phyloP scores from a whole-genome alignment of 164 flowering plant genomes.

The Vitis amurensis region DNA sequence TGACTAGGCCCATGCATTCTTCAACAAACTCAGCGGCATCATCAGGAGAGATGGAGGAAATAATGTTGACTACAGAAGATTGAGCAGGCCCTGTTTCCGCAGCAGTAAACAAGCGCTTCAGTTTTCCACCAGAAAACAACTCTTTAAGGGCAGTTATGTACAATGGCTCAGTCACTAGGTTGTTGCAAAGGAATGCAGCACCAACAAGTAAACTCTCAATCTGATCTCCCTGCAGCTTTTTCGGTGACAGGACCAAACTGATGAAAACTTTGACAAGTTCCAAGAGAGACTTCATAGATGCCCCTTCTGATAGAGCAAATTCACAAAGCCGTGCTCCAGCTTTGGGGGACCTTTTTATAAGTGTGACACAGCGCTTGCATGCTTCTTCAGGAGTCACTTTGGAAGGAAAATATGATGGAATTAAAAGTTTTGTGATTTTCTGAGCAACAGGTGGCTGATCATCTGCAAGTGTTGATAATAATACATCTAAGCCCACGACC shows the following conservation, averaged over 20 bases:
- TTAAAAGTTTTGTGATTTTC: constrained; percentile 74
- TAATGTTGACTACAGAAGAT: constrained; percentile 62
- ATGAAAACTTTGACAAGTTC: constrained; percentile 55
- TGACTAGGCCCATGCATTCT: constrained; percentile 50
- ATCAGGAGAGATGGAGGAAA: constrained; percentile 47
- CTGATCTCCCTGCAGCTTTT: constrained; percentile 38
- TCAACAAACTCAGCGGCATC: constrained; percentile 47
- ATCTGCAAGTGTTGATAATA: constrained; percentile 63
- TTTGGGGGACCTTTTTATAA: constrained; percentile 75
- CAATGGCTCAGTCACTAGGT: constrained; percentile 44
- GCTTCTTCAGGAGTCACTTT: constrained; percentile 66
- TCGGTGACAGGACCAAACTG: constrained; percentile 41
- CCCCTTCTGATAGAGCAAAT: constrained; percentile 64
- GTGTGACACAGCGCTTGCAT: constrained; percentile 73
- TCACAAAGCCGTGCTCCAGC: constrained; percentile 95
- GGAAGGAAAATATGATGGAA: constrained; percentile 89
- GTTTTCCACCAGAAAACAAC: constrained; percentile 53
- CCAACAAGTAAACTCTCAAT: constrained; percentile 68
- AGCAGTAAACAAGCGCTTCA: constrained; percentile 56
- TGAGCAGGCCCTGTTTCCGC: constrained; percentile 52
- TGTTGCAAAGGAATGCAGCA: constrained; percentile 52
- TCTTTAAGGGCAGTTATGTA: constrained; percentile 45
- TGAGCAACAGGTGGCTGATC: constrained; percentile 77
- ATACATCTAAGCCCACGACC: constrained; percentile 75
- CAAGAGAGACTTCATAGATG: constrained; percentile 59